phyloP scores from a whole-genome alignment of 2,329 filamentous ascomycete genomes.

The Fusarium drepaniforme region DNA sequence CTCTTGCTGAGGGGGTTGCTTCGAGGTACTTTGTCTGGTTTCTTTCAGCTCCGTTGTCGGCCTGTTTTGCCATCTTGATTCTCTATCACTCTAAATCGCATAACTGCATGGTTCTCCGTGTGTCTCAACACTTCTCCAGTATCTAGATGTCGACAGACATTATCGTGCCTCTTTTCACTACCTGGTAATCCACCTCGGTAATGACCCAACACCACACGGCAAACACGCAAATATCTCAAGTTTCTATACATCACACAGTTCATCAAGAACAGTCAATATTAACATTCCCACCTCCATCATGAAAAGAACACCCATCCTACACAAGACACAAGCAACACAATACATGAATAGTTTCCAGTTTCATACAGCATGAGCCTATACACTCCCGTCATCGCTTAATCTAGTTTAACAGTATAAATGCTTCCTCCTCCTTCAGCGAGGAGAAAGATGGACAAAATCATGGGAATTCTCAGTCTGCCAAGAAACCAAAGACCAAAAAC shows the following conservation, averaged over 20 bases:
- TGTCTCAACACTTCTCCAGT: too few relatives aligned
- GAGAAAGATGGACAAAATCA: background rate
- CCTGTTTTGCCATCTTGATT: background rate
- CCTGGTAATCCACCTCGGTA: background rate
- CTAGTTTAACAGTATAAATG: background rate
- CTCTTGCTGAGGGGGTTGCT: background rate
- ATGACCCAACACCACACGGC: background rate
- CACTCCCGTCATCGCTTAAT: background rate
- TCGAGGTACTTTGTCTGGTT: background rate
- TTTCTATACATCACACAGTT: background rate
- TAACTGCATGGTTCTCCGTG: too few relatives aligned
- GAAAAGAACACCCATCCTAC: background rate
- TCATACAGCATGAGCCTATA: background rate
- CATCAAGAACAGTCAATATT: background rate
- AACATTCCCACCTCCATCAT: background rate
- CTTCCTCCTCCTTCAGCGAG: background rate
- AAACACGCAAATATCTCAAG: background rate
- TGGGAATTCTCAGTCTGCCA: conserved; percentile 19
- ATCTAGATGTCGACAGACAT: too few relatives aligned
- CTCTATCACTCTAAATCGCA: background rate
- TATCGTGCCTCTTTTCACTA: too few relatives aligned
- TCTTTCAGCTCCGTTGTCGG: background rate
- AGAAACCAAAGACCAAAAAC: conserved; percentile 15
- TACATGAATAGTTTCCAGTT: background rate
- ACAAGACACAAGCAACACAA: background rate